Percentiles rank a stretch among this genome's conserved stretches.
These are phyloP conservation scores for Symbiodinium natans DNA, from an alignment of 73 alveolate species.

Conservation along the genomic window DNA sequence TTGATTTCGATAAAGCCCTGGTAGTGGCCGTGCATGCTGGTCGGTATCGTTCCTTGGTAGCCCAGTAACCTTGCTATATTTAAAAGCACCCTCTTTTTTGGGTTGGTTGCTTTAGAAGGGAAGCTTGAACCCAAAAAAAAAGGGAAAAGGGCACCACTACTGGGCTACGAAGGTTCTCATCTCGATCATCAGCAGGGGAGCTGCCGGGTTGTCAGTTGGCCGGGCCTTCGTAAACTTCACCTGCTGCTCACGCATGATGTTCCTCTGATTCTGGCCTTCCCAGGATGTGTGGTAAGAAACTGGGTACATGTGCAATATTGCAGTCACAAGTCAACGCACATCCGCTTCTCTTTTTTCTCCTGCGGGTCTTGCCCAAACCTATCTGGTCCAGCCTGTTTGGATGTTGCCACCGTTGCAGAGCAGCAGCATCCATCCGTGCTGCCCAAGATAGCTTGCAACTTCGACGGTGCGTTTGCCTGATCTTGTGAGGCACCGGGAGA, in stretches of 20 bases:
- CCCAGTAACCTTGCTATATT: no score
- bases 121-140: no score
- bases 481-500: no score
- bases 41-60: conserved; percentile 29
- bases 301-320: no score
- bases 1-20: neutral
- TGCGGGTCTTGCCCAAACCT: no score
- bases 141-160: no score
- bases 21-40: neutral
- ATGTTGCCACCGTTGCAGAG: conserved; percentile 16
- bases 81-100: no score
- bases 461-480: conserved; percentile 17
- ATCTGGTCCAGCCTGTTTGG: neutral
- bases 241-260: conserved; percentile 27
- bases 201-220: neutral
- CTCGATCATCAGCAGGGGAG: conserved; percentile 41
- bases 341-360: no score
- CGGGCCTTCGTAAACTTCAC: conserved; percentile 15
- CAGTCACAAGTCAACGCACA: no score
- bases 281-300: neutral
- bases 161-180: no score
- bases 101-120: no score
- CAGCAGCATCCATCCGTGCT: conserved; percentile 26
- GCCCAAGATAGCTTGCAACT: neutral
- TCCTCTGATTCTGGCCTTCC: neutral